Base-by-base conservation (phyloP, 805 yeast genomes). In the Priceomyces medius region DNA sequence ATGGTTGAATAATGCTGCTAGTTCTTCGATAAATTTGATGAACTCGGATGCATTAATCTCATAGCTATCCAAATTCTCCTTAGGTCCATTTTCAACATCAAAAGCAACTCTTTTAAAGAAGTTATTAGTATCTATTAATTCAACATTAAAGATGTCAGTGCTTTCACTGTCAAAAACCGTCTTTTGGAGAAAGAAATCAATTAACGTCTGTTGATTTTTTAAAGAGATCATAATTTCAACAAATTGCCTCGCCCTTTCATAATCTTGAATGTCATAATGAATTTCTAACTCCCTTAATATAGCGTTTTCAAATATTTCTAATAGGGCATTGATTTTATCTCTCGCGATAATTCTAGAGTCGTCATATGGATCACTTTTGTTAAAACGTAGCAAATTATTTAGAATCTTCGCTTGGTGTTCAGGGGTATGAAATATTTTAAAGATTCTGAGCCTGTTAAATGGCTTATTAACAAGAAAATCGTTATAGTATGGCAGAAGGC, bases 221-320 rank as follows among this genome's bases (percentile, higher is more conserved):
- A 71, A 54, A 16, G 56, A 61, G 6, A 62, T 55, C 45, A 71
- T 50, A 12, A 71, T 66, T 32, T 53, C 41, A 3, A 68, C 71
- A 46, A 67, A 71, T 20, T 51, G 42, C 19, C 55, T 55, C 10
- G 76, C 69, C 16, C 59, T 58, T 2, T 52, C 58, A 47, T 61
- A 76, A 29, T 81, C 78, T 33, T 68, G 62, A 2, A 68, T 54
- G 33, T 74, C 78, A 44, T 74, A 73, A 46, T 75, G 81, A 21
- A 71, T 60, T 38, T 85, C 90, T 44, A 86, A 71, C 55, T 88
- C 95, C 35, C 79, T 61, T 12, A 87, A 57, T 6, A 85, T 71
- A 0, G 93, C 86, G 55, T 76, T 83, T 31, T 84, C 83, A 55
- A 88, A 86, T 14, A 86, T 67, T 52, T 84, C 91, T 28, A 80